These are phyloP conservation scores for Tylopilus vinaceipallidus DNA, from an alignment of 768 basidiomycete genomes.

Conservation along the genomic window DNA sequence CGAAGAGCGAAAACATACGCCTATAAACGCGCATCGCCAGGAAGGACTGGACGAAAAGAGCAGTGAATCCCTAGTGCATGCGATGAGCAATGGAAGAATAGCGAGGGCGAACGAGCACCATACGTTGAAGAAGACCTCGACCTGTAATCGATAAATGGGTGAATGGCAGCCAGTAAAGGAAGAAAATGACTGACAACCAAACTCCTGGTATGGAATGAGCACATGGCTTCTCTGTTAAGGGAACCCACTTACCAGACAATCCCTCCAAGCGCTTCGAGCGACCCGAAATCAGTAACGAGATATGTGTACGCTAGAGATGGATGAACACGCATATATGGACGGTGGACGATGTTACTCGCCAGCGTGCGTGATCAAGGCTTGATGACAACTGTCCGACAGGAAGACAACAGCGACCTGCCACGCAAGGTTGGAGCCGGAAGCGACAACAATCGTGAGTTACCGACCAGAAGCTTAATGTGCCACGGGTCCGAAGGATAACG, in stretches of 20 bases:
- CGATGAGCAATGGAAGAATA: neutral
- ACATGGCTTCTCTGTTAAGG: neutral
- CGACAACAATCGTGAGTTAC: constrained; percentile 8
- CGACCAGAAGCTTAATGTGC: constrained; percentile 48
- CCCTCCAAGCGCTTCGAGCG: constrained; percentile 24
- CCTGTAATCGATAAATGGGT: constrained; percentile 27
- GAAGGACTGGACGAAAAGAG: constrained; percentile 58
- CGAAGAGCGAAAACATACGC: constrained; percentile 30
- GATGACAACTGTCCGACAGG: constrained; percentile 54
- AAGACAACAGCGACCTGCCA: constrained; percentile 51
- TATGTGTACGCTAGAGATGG: constrained; percentile 45
- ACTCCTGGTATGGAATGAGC: constrained; percentile 21
- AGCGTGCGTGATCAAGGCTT: constrained; percentile 54
- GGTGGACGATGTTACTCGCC: constrained; percentile 29
- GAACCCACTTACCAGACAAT: constrained; percentile 44
- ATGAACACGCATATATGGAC: neutral
- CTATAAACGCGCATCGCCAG: constrained; percentile 52
- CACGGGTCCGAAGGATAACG: constrained; percentile 50
- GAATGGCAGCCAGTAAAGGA: neutral
- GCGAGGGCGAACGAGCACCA: neutral
- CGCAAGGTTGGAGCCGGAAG: neutral
- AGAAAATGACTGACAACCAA: constrained; percentile 18
- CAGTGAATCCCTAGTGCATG: constrained; percentile 41
- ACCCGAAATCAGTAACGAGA: constrained; percentile 40
- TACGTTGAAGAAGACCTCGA: constrained; percentile 55